A percentile compares a stretch with the other conserved stretches of the same genome.
Conservation (phyloP, 2,329 filamentous ascomycete genomes). For the Cytospora chrysosperma region DNA sequence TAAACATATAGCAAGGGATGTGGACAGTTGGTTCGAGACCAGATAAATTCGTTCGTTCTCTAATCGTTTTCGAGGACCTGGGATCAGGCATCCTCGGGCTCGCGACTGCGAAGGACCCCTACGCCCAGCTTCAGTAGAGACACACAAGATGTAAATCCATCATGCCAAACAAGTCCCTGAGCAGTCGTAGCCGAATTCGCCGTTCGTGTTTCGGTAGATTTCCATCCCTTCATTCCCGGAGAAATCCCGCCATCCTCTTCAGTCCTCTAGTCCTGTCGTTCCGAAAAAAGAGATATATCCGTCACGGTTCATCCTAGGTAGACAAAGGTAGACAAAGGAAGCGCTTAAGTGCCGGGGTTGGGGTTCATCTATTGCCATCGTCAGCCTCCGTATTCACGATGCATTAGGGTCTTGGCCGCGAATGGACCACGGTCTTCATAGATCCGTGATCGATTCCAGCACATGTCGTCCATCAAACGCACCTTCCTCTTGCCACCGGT, state of each 20-base stretch:
- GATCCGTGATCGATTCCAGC: background rate
- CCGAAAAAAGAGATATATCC: conserved; percentile 19
- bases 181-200: conserved; percentile 18
- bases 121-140: conserved; percentile 23
- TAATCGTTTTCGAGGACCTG: conserved; percentile 24
- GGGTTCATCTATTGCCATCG: conserved; percentile 24
- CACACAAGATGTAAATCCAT: conserved; percentile 23
- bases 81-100: conserved; percentile 22
- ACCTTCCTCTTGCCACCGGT: conserved; percentile 98
- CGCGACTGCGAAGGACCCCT: conserved; percentile 19
- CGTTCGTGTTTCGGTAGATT: conserved; percentile 10
- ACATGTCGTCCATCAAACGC: conserved; percentile 33
- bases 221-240: conserved; percentile 21
- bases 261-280: conserved; percentile 21
- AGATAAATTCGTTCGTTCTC: conserved; percentile 23
- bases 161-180: conserved; percentile 14
- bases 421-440: background rate
- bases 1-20: background rate
- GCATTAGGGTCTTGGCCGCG: background rate
- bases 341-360: conserved; percentile 25
- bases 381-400: conserved; percentile 4
- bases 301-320: conserved; percentile 21
- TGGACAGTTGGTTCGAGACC: conserved; percentile 1
- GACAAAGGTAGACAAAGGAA: conserved; percentile 10
- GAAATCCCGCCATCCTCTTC: conserved; percentile 10